A percentile compares a stretch with the other conserved stretches of the same genome.
These are phyloP conservation scores for Chlorella vulgaris DNA, from an alignment of 139 green algal species.

Conservation along the genomic window DNA sequence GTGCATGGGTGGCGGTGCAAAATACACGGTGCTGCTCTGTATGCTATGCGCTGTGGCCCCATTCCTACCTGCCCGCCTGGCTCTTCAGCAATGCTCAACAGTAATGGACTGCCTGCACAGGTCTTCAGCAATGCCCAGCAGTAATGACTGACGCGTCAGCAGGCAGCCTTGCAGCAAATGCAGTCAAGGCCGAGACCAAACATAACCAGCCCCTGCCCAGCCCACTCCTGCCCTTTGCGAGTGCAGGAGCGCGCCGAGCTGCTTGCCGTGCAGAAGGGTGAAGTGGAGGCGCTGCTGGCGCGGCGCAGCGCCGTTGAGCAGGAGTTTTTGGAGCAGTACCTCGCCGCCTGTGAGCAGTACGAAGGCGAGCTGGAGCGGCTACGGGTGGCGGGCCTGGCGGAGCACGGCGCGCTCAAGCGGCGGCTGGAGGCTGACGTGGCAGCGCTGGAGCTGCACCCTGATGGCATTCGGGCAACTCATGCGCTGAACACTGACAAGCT, in stretches of 20 bases:
- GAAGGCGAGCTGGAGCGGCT: conserved; percentile 29
- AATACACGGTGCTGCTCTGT: background rate
- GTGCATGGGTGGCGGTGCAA: background rate
- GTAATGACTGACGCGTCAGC: too few relatives aligned
- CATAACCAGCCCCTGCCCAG: too few relatives aligned
- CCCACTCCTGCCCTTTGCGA: background rate
- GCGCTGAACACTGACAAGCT: conserved; percentile 40
- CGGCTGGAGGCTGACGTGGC: conserved; percentile 31
- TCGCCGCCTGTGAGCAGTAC: conserved; percentile 32
- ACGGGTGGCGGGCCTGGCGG: background rate
- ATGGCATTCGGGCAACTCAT: background rate
- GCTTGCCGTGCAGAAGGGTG: conserved; percentile 5
- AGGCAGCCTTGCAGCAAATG: too few relatives aligned
- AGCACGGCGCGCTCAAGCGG: conserved; percentile 23
- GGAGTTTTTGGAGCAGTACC: conserved; percentile 34
- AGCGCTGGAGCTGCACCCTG: conserved; percentile 21
- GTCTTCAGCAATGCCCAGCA: too few relatives aligned
- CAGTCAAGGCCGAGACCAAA: too few relatives aligned
- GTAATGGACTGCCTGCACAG: too few relatives aligned
- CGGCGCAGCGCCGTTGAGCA: conserved; percentile 24
- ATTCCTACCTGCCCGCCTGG: background rate
- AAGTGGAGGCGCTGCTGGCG: conserved; percentile 27
- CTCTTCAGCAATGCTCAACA: too few relatives aligned
- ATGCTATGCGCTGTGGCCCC: background rate
- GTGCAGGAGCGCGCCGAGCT: conserved; percentile 27